Evolutionary conservation across 2,329 filamentous ascomycete species (phyloP), one percentile per base, ranked within the genome.

Genomic region (Triangularia verruculosa): DNA sequence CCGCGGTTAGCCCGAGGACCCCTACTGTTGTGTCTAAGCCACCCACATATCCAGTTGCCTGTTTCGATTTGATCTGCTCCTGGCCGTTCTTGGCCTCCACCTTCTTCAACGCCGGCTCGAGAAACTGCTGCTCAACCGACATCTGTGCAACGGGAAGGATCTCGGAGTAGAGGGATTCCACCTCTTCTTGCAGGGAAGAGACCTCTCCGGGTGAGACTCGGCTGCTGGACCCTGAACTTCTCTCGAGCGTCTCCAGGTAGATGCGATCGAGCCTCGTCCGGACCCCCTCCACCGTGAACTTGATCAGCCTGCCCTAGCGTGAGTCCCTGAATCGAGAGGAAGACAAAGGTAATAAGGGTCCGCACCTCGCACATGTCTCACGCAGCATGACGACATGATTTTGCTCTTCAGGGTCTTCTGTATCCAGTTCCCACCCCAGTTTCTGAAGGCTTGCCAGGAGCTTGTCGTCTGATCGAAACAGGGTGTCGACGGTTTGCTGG

Each of bases 91-190:
- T 79, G 2, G 77, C 73, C 6, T 80, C 74, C 4, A 82, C 72
- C 0, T 78, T 75, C 61, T 76, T 75, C 5, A 85, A 75, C 1
- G 88, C 85, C 0, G 89, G 88, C 64, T 86, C 82, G 4, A 89
- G 78, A 68, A 88, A 83, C 71, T 90, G 86, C 69, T 89, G 84
- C 67, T 91, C 87, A 0, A 88, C 81, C 0, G 88, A 86, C 85
- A 92, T 91, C 66, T 89, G 85, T 6, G 88, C 84, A 1, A 92
- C 86, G 0, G 88, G 85, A 0, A 89, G 77, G 47, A 92, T 87
- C 71, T 92, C 89, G 0, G 86, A 79, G 68, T 89, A 88, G 2
- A 92, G 78, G 4, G 87, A 89, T 67, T 90, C 87, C 0, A 92
- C 78, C 70, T 91, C 89, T 30, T 84, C 82, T 69, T 88, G 83